Percentiles rank a stretch among this genome's conserved stretches.
phyloP scores from a whole-genome alignment of 129 eudicot genomes.

The Artemisia annua region DNA sequence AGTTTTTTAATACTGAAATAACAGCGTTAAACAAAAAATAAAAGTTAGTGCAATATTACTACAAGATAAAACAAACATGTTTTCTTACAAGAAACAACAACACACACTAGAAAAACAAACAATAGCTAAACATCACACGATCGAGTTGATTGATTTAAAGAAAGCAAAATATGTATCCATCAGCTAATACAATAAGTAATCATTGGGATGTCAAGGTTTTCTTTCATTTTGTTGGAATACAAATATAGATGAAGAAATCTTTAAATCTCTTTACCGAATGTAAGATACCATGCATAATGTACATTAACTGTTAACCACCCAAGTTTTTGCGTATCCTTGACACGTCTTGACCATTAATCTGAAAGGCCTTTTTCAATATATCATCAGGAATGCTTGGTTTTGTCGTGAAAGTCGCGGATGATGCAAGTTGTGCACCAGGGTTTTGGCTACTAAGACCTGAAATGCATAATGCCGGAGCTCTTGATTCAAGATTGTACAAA shows the following conservation, averaged over 20 bases:
- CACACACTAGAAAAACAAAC: too few species aligned
- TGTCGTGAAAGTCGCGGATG: conserved; percentile 66
- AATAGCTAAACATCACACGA: too few species aligned
- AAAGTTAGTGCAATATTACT: too few species aligned
- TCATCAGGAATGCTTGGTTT: conserved; percentile 66
- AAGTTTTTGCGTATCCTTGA: conserved; percentile 56
- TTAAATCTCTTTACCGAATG: background rate
- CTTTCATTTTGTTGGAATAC: background rate
- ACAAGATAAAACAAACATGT: too few species aligned
- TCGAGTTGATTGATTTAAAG: background rate
- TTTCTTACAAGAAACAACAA: too few species aligned
- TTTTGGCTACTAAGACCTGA: conserved; percentile 82
- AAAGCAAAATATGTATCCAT: background rate
- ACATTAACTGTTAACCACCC: conserved; percentile 59
- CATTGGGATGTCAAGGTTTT: background rate
- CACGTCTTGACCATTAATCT: conserved; percentile 66
- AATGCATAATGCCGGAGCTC: conserved; percentile 48
- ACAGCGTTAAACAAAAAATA: too few species aligned
- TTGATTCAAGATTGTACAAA: conserved; percentile 54
- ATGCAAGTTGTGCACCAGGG: conserved; percentile 75
- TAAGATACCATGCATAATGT: background rate
- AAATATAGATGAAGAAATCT: background rate
- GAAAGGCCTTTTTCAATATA: conserved; percentile 56
- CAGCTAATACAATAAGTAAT: background rate
- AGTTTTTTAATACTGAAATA: too few species aligned